phyloP scores from a whole-genome alignment of 331 rosid species.

The Quercus tomentella region DNA sequence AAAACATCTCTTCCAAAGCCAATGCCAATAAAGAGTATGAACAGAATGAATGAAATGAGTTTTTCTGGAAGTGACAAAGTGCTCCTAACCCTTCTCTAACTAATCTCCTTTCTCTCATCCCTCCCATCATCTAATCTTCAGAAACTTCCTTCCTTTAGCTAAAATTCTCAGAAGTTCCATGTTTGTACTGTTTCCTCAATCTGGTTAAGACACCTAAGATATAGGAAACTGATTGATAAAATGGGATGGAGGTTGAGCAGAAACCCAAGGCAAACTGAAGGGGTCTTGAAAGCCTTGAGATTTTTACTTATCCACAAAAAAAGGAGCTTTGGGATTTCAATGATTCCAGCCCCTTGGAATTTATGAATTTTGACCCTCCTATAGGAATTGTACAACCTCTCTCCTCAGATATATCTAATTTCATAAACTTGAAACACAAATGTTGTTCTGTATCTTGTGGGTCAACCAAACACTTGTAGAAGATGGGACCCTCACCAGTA shows the following conservation, averaged over 20 bases:
- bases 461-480: too few species aligned
- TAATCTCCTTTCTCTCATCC: neutral
- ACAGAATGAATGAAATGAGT: neutral
- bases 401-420: too few species aligned
- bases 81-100: neutral
- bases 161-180: neutral
- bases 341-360: neutral
- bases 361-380: neutral
- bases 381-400: neutral
- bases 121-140: neutral
- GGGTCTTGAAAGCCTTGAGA: neutral
- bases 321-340: neutral
- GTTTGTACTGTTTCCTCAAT: neutral
- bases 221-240: neutral
- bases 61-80: neutral
- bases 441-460: too few species aligned
- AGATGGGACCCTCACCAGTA: too few species aligned
- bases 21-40: neutral
- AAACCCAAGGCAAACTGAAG: slow-evolving; percentile 6
- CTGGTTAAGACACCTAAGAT: neutral
- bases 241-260: neutral
- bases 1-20: neutral
- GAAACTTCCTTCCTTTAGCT: neutral
- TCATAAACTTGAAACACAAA: too few species aligned
- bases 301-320: slow-evolving; percentile 9